Evolutionary conservation across 352 stramenopile species (phyloP), one percentile per base, ranked within the genome.

Genomic region (Phytophthora vignae): DNA sequence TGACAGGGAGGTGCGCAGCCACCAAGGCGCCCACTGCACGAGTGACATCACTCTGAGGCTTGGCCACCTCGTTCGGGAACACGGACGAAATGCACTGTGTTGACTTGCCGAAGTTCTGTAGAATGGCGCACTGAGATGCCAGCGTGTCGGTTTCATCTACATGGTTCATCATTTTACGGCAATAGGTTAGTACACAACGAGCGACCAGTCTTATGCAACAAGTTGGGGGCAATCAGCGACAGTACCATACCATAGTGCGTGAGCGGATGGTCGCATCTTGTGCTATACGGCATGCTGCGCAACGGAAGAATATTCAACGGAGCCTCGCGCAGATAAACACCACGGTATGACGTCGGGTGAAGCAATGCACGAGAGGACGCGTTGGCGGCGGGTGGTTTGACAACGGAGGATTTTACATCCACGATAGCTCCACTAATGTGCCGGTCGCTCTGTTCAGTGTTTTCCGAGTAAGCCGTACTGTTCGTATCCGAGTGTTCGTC

Each of bases 61-160:
- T 64, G 17, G 48, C 53, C 55, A 54, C 36, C 46, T 77, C 55
- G 27, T 38, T 65, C 6, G 66, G 59, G 29, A 77, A 83, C 36
- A 78, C 68, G 14, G 73, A 83, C 25, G 76, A 71, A 58, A 78
- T 56, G 38, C 65, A 76, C 40, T 76, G 77, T 4, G 55, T 73
- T 2, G 73, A 50, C 58, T 83, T 83, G 36, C 73, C 77, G 49
- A 83, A 83, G n/a, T 25, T 75, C 68, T 68, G 48, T 55, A 83
- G 31, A 44, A 81, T 77, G 3, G 57, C 40, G 25, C 77, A 83
- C 14, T 81, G 61, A 15, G 15, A 53, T n/a, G 53, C 61, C 17
- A 83, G 44, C 36, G 60, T 64, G 27, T 69, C 44, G 21, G 77
- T 76, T 60, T 78, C 63, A 19, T 81, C 77, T 83, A 52, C 44